phyloP scores from a whole-genome alignment of 192 early-diverging fungal genomes.

The Gigaspora rosea region DNA sequence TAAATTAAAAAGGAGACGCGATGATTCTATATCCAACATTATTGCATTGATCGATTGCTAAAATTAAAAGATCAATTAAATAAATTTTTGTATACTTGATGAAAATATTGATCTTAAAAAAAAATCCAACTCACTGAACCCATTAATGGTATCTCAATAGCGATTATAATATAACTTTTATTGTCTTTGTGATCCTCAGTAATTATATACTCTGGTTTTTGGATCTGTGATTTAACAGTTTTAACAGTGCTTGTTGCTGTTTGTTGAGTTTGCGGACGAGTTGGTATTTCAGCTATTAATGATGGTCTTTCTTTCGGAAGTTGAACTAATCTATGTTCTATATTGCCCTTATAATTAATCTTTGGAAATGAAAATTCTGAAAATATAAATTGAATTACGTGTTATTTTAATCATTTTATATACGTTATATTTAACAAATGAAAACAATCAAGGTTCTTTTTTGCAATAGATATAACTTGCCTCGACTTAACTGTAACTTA shows the following conservation, averaged over 20 bases:
- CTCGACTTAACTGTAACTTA: slow-evolving; percentile 54
- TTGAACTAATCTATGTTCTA: slow-evolving; percentile 5
- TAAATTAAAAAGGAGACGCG: slow-evolving; percentile 10
- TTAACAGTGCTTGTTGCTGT: neutral
- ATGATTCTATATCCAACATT: slow-evolving; percentile 15
- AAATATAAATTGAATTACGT: neutral
- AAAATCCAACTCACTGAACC: neutral
- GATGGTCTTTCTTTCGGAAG: slow-evolving; percentile 8
- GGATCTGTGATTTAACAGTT: neutral
- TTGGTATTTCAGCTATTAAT: slow-evolving; percentile 8
- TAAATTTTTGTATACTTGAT: neutral
- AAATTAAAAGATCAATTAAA: neutral
- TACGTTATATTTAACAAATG: neutral
- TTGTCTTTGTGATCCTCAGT: neutral
- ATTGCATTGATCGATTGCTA: slow-evolving; percentile 4
- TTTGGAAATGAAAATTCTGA: slow-evolving; percentile 22
- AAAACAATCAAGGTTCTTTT: neutral
- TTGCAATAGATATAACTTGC: slow-evolving; percentile 40
- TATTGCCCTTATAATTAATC: neutral
- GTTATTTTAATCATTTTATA: neutral
- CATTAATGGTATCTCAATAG: slow-evolving; percentile 12
- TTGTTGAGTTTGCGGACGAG: neutral
- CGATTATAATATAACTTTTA: neutral
- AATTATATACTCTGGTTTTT: slow-evolving; percentile 19
- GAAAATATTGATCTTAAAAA: neutral